phyloP scores from a whole-genome alignment of 345 rosid species.

The Brassica nigra region DNA sequence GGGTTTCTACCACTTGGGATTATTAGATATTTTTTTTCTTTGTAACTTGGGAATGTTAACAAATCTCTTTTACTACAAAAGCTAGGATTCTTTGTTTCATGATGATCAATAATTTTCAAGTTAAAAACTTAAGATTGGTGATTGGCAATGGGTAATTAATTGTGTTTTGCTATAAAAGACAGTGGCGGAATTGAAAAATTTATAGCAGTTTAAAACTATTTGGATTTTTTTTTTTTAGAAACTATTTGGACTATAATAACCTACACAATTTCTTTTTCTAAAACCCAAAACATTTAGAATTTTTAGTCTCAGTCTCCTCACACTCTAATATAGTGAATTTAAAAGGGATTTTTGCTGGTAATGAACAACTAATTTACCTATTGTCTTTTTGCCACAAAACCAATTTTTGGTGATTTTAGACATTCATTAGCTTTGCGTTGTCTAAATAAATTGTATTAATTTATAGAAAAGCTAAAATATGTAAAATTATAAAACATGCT shows the following conservation, averaged over 20 bases:
- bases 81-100: conserved; percentile 11
- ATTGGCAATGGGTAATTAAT: neutral
- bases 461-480: too few species aligned
- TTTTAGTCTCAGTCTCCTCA: neutral
- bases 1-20: conserved; percentile 39
- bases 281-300: neutral
- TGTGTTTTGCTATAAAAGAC: neutral
- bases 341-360: too few species aligned
- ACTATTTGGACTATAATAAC: too few species aligned
- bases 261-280: neutral
- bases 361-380: too few species aligned
- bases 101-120: neutral
- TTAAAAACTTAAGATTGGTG: neutral
- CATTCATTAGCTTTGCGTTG: too few species aligned
- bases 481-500: too few species aligned
- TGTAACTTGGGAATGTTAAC: neutral
- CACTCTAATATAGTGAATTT: neutral
- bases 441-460: too few species aligned
- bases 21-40: conserved; percentile 21
- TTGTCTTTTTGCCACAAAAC: too few species aligned
- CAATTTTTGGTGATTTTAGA: too few species aligned
- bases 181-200: neutral
- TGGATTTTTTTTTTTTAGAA: neutral
- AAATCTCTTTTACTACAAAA: conserved; percentile 4
- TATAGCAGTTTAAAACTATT: neutral